Evolutionary conservation across 2,329 filamentous ascomycete genomes (phyloP), one percentile per base, ranked within the genome.

Genomic region (Fusarium ramigenum): DNA sequence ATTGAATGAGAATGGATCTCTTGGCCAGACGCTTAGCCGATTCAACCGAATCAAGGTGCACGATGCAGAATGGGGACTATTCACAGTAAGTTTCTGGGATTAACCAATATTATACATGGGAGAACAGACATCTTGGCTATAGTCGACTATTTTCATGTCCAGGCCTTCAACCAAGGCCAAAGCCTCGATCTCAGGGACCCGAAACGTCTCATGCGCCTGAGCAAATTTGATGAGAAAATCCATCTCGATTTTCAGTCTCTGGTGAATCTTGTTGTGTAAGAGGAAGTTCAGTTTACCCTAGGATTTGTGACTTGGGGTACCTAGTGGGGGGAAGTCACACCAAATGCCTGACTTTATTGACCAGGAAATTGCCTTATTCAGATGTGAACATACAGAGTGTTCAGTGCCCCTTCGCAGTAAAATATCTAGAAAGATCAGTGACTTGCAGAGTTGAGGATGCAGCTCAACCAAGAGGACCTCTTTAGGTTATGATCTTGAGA

Each of bases 141-240:
- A 98, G 12, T 86, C 88, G n/a, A 96, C 76, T 68, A 98, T 87
- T 74, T 93, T 87, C 59, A 98, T 80, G 30, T 92, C 83, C 40
- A 96, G 85, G 15, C 87, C 87, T 63, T 91, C 88, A 9, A 96
- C 80, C 15, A 90, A 84, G 8, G 94, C 95, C 25, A 99, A 85
- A 30, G 96, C 91, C 78, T 96, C 85, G 19, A 97, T 88, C 82
- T 99, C 96, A 7, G 95, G 90, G 63, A 91, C 86, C 43, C 96
- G 92, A 80, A 99, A 99, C n/a, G 90, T 92, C 84, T 98, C 94
- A 81, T 98, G 95, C 66, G 89, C 87, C 82, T 98, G 96, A 49
- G 92, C 93, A 80, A 98, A 95, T 77, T 96, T 93, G 73, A 99
- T 91, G 68, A 99, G 88, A 79, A 93, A 98, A 70, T 97, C 90